Percentiles rank a stretch among this genome's conserved stretches.
phyloP scores from a whole-genome alignment of 2,329 filamentous ascomycete species.

The Colletotrichum sp. region DNA sequence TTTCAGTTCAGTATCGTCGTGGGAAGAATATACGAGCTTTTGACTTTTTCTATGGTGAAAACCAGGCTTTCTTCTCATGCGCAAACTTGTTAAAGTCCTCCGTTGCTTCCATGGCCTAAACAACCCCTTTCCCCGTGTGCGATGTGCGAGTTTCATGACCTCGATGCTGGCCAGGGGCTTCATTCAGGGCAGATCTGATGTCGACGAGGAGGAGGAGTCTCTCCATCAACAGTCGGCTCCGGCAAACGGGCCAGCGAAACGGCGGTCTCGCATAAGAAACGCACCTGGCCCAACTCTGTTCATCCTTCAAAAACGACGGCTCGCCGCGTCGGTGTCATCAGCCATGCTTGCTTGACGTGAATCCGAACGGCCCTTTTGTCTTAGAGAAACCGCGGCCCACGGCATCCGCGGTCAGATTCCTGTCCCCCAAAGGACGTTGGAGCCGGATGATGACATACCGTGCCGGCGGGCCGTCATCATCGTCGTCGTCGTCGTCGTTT shows the following conservation, averaged over 20 bases:
- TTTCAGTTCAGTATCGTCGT: not conserved
- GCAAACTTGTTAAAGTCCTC: not conserved
- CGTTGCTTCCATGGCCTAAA: not conserved
- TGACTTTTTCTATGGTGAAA: not conserved
- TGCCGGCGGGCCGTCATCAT: not conserved
- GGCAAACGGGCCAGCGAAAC: not conserved
- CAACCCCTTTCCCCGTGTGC: not conserved
- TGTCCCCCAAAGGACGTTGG: not conserved
- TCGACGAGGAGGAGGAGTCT: not conserved
- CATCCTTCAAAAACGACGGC: not conserved
- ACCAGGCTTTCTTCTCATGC: not conserved
- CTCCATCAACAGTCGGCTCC: not conserved
- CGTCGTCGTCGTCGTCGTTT: not conserved
- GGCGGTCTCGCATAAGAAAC: not conserved
- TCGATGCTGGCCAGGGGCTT: not conserved
- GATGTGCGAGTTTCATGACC: not conserved
- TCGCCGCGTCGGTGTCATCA: not conserved
- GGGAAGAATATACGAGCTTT: slow-evolving; percentile 1
- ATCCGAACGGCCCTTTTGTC: not conserved
- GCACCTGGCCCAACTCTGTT: not conserved
- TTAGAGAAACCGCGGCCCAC: not conserved
- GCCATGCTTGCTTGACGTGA: not conserved
- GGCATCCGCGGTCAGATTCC: not conserved
- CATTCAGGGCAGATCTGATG: not conserved
- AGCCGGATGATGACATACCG: not conserved